Percentiles rank a stretch among this genome's conserved stretches.
phyloP scores from a whole-genome alignment of 1,284 basidiomycete genomes.

The Microbotryum violaceum region DNA sequence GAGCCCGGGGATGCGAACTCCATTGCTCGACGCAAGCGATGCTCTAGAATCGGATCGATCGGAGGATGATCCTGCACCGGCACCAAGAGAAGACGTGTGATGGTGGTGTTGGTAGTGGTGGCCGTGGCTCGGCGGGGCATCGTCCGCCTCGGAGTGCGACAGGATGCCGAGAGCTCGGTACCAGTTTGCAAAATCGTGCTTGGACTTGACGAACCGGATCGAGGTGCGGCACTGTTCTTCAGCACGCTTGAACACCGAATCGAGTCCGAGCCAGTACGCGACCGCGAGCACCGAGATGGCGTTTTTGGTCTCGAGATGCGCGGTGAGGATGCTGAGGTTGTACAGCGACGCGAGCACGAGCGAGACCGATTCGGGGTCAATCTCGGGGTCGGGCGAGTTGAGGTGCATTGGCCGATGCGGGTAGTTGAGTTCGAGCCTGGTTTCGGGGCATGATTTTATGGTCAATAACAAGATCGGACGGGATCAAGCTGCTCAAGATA shows the following conservation, averaged over 20 bases:
- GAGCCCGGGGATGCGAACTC: no score
- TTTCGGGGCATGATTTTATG: no score
- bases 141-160: no score
- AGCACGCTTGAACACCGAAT: slow-evolving; percentile 1
- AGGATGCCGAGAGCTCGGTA: not conserved
- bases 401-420: not conserved
- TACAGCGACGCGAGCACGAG: slow-evolving; percentile 22
- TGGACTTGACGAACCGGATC: not conserved
- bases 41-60: no score
- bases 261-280: slow-evolving; percentile 11
- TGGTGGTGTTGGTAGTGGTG: no score
- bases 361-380: slow-evolving; percentile 7
- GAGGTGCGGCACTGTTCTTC: slow-evolving; percentile 4
- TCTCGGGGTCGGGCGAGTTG: slow-evolving; percentile 4
- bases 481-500: not conserved
- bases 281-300: slow-evolving; percentile 7
- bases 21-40: no score
- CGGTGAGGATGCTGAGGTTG: slow-evolving; percentile 10
- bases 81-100: no score
- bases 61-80: no score
- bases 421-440: no score
- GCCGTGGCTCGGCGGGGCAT: no score
- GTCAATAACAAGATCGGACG: not conserved
- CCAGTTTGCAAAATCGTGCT: not conserved
- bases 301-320: not conserved